Evolutionary conservation across 176 grass and related monocot species (phyloP).

Genomic region (Carex parvula): DNA sequence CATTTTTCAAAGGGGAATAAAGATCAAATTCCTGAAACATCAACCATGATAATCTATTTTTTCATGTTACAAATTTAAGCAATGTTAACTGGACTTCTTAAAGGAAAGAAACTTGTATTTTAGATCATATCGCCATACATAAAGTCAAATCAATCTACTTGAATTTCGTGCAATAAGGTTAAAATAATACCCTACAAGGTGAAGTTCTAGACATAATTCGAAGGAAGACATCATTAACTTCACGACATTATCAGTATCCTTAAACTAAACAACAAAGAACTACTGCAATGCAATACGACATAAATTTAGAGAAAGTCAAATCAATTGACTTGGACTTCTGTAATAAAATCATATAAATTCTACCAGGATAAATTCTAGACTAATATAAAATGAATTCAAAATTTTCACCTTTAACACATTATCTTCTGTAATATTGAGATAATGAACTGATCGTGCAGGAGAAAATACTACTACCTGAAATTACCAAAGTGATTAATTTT

Average conservation of each 20-base stretch:
- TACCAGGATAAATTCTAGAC: not conserved
- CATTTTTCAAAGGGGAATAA: not conserved
- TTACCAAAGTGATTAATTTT: not conserved
- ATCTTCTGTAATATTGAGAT: constrained; percentile 17
- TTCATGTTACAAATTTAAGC: not conserved
- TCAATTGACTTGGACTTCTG: not conserved
- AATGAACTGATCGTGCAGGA: not conserved
- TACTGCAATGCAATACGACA: too few relatives aligned
- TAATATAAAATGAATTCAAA: not conserved
- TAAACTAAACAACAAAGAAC: too few relatives aligned
- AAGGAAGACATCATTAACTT: not conserved
- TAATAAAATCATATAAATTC: not conserved
- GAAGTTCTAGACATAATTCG: not conserved
- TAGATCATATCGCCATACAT: not conserved
- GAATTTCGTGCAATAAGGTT: not conserved
- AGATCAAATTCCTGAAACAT: not conserved
- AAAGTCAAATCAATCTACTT: not conserved
- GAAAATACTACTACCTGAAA: constrained; percentile 28
- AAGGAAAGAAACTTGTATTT: not conserved
- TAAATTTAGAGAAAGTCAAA: not conserved
- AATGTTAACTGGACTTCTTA: not conserved
- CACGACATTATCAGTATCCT: too few relatives aligned
- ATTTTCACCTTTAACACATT: constrained; percentile 13
- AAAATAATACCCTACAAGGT: not conserved
- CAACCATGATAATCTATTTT: not conserved